phyloP scores from a whole-genome alignment of 768 basidiomycete species.

The Royoungia palumana region DNA sequence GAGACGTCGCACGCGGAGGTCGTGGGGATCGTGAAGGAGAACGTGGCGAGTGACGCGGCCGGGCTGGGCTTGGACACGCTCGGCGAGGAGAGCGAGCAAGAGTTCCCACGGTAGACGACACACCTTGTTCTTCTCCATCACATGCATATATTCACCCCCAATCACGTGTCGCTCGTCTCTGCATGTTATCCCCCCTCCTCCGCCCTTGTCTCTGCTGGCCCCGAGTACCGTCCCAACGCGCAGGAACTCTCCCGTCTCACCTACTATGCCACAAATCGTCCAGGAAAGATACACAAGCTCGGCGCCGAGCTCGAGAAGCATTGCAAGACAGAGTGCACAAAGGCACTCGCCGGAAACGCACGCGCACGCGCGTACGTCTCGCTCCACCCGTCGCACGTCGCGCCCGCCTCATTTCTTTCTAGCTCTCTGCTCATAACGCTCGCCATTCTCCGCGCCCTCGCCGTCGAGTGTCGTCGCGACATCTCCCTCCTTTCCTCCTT shows the following conservation, averaged over 20 bases:
- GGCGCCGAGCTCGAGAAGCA: conserved; percentile 76
- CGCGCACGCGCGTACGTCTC: conserved; percentile 73
- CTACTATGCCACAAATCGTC: conserved; percentile 82
- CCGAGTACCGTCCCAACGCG: conserved; percentile 75
- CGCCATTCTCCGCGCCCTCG: conserved; percentile 74
- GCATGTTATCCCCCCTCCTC: conserved; percentile 85
- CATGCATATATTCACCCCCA: conserved; percentile 79
- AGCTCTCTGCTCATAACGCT: conserved; percentile 83
- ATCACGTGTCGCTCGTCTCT: conserved; percentile 79
- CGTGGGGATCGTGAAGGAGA: conserved; percentile 37
- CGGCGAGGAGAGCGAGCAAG: conserved; percentile 54
- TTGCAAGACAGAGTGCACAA: conserved; percentile 57
- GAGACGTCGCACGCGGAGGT: conserved; percentile 48
- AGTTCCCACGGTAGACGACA: conserved; percentile 16
- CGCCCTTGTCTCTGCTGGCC: conserved; percentile 66
- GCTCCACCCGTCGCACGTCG: neutral
- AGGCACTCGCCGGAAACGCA: conserved; percentile 66
- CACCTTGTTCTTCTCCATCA: neutral
- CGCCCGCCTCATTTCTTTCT: neutral
- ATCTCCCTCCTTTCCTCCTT: conserved; percentile 70
- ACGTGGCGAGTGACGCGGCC: conserved; percentile 41
- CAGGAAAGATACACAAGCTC: conserved; percentile 76
- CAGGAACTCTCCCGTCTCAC: conserved; percentile 84
- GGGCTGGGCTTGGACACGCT: conserved; percentile 35
- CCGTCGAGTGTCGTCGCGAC: conserved; percentile 84